Evolutionary conservation across 106 monocot species (phyloP).

Genomic region (Posidonia australis): DNA sequence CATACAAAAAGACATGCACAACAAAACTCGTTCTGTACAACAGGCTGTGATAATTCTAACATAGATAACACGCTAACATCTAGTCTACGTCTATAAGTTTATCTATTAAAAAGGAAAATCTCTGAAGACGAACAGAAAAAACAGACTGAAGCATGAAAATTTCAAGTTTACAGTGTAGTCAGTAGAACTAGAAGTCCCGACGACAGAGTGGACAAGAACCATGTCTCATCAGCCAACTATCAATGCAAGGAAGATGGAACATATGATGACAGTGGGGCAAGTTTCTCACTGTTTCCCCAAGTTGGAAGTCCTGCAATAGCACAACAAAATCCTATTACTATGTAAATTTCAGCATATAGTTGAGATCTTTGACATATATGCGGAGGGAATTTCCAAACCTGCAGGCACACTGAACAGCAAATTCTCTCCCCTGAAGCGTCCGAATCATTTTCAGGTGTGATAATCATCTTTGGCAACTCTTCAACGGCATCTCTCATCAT

Average conservation of each 20-base stretch:
- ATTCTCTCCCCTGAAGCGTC: constrained; percentile 13
- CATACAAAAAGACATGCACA: no score
- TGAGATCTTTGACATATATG: no score
- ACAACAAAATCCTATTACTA: not conserved
- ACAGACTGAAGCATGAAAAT: no score
- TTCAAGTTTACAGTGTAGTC: not conserved
- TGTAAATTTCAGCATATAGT: no score
- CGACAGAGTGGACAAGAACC: constrained; percentile 68
- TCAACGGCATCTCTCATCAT: constrained; percentile 14
- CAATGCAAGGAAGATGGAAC: constrained; percentile 48
- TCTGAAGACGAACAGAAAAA: no score
- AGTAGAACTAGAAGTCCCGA: constrained; percentile 22
- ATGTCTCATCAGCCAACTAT: constrained; percentile 51
- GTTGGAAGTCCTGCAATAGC: constrained; percentile 36
- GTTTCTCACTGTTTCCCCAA: constrained; percentile 33
- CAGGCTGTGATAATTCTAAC: no score
- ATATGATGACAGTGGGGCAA: constrained; percentile 44
- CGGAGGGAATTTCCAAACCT: constrained; percentile 2
- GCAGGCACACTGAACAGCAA: constrained; percentile 22
- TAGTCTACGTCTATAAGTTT: no score
- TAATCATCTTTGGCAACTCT: constrained; percentile 6
- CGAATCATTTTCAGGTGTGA: constrained; percentile 3
- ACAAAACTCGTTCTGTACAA: no score
- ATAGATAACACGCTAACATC: no score
- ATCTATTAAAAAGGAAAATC: no score